phyloP scores from a whole-genome alignment of 2,329 filamentous ascomycete species.

The Fusarium foetens region DNA sequence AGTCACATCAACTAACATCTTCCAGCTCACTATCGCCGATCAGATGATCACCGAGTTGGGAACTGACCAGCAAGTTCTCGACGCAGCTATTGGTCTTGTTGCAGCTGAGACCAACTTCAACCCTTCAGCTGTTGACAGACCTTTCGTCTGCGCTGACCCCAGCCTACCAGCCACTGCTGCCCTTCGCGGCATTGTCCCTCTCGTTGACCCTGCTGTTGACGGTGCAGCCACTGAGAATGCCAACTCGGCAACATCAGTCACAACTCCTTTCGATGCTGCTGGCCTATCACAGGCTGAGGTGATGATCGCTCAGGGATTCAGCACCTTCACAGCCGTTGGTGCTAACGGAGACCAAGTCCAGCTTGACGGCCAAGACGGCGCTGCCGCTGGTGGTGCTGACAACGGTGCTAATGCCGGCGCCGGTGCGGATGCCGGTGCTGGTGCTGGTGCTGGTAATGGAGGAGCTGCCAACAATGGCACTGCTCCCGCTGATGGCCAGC shows the following conservation, averaged over 20 bases:
- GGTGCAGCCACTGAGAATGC: slow-evolving; percentile 68
- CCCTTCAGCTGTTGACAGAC: slow-evolving; percentile 68
- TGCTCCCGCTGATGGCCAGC: background rate
- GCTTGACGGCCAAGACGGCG: slow-evolving; percentile 51
- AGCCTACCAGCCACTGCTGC: slow-evolving; percentile 68
- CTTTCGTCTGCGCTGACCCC: slow-evolving; percentile 71
- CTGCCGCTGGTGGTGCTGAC: slow-evolving; percentile 36
- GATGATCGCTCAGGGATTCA: slow-evolving; percentile 69
- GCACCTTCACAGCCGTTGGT: slow-evolving; percentile 63
- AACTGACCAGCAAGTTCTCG: slow-evolving; percentile 66
- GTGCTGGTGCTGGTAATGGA: slow-evolving; percentile 3
- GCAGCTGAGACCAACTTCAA: slow-evolving; percentile 80
- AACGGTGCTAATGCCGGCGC: slow-evolving; percentile 25
- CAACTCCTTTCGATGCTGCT: slow-evolving; percentile 64
- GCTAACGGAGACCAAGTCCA: slow-evolving; percentile 46
- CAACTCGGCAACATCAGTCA: slow-evolving; percentile 63
- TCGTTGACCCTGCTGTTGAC: slow-evolving; percentile 71
- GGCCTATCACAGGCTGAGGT: slow-evolving; percentile 75
- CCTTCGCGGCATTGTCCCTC: slow-evolving; percentile 73
- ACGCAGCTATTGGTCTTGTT: slow-evolving; percentile 70
- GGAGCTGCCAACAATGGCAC: slow-evolving; percentile 20
- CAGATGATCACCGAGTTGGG: slow-evolving; percentile 71
- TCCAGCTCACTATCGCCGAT: slow-evolving; percentile 70
- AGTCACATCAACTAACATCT: slow-evolving; percentile 24
- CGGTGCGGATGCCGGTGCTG: background rate